These are phyloP conservation scores for Metschnikowia anglica DNA, from an alignment of 805 yeast species.

Conservation along the genomic window DNA sequence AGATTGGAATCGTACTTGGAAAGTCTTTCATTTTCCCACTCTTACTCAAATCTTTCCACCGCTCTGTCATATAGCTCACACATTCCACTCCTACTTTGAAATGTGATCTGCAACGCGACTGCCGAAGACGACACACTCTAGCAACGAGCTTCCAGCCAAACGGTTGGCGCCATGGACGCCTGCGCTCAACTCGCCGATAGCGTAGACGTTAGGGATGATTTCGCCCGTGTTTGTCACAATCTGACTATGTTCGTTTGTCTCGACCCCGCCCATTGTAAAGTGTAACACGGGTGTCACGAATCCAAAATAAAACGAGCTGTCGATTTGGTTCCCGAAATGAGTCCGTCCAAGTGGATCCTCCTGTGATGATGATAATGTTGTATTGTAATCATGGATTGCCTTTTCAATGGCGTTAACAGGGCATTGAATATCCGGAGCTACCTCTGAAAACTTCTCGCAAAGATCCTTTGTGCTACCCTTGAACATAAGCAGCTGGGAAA, in stretches of 20 bases:
- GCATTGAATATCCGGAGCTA: conserved; percentile 2
- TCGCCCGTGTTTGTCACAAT: conserved; percentile 24
- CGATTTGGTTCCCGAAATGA: conserved; percentile 25
- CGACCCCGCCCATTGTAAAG: conserved; percentile 31
- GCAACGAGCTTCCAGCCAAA: conserved; percentile 56
- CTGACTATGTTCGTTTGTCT: conserved; percentile 23
- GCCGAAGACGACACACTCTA: conserved; percentile 64
- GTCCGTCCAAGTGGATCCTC: conserved; percentile 39
- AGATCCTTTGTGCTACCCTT: conserved; percentile 26
- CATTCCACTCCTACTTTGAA: no score
- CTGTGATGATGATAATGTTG: conserved; percentile 10
- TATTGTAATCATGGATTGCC: background rate
- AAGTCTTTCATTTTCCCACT: no score
- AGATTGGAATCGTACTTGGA: no score
- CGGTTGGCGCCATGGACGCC: conserved; percentile 68
- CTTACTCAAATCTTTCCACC: no score
- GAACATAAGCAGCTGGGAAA: conserved; percentile 26
- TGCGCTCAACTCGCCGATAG: conserved; percentile 68
- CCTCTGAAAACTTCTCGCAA: conserved; percentile 10
- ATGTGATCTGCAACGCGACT: conserved; percentile 43
- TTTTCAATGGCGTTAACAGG: background rate
- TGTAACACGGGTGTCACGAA: conserved; percentile 53
- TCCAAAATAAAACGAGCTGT: conserved; percentile 42
- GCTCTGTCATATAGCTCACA: no score
- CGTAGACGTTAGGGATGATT: conserved; percentile 49